Percentiles rank a stretch among this genome's conserved stretches.
These are phyloP conservation scores for Cercospora sesami DNA, from an alignment of 2,329 filamentous ascomycete genomes.

Conservation along the genomic window DNA sequence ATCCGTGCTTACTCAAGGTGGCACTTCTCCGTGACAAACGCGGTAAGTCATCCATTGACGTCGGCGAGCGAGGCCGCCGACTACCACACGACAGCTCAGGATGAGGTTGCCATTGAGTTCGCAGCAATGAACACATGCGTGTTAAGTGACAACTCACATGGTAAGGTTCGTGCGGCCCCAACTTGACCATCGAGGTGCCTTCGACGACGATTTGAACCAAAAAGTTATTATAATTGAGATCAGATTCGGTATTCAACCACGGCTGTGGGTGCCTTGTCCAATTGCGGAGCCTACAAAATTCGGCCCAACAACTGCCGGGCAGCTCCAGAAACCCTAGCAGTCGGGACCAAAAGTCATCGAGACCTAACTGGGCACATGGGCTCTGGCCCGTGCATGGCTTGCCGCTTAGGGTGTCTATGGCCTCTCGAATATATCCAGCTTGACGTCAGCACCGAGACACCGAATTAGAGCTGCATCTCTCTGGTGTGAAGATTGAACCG, in stretches of 20 bases:
- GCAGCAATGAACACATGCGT: neutral
- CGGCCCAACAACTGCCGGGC: neutral
- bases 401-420: neutral
- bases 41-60: neutral
- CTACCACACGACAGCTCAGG: neutral
- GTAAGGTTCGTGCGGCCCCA: neutral
- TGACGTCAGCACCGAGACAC: neutral
- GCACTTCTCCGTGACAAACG: neutral
- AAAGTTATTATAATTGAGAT: neutral
- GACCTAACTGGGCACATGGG: neutral
- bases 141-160: neutral
- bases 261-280: neutral
- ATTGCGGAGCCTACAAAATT: neutral
- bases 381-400: neutral
- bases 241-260: neutral
- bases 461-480: neutral
- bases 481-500: neutral
- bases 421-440: neutral
- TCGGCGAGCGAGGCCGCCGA: neutral
- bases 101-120: neutral
- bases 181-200: neutral
- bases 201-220: neutral
- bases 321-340: neutral
- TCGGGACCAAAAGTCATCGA: neutral
- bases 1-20: neutral